phyloP scores from a whole-genome alignment of 306 rosid genomes.

The Acacia acuminata region DNA sequence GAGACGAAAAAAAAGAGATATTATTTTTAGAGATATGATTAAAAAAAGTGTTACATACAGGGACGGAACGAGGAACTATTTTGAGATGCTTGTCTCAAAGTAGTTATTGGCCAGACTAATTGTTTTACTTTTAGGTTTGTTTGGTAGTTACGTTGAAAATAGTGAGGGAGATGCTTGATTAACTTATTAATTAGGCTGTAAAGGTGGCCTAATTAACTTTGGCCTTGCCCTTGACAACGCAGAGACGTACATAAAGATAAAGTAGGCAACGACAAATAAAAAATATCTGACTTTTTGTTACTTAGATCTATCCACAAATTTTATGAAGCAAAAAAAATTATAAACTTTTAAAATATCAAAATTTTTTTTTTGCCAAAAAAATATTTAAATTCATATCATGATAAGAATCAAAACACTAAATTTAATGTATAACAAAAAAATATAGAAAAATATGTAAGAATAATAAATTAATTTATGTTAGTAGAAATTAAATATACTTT shows the following conservation, averaged over 20 bases:
- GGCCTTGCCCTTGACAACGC: neutral
- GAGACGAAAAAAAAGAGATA: too few relatives aligned
- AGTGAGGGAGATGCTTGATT: neutral
- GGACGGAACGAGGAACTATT: neutral
- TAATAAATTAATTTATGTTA: too few relatives aligned
- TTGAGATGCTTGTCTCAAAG: neutral
- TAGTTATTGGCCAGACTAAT: neutral
- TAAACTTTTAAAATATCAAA: neutral
- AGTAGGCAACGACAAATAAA: neutral
- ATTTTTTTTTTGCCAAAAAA: neutral
- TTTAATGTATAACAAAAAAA: neutral
- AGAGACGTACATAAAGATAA: neutral
- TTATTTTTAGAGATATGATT: too few relatives aligned
- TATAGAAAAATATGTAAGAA: neutral
- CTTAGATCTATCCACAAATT: neutral
- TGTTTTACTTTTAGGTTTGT: neutral
- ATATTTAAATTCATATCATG: neutral
- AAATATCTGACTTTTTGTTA: neutral
- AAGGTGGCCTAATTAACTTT: constrained; percentile 5
- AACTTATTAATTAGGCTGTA: neutral
- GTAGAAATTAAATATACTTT: neutral
- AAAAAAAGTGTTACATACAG: too few relatives aligned
- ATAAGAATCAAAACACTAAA: neutral
- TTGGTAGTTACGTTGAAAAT: neutral
- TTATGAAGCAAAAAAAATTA: too few relatives aligned